These are phyloP conservation scores for Achaetomium macrosporum DNA, from an alignment of 2,329 filamentous ascomycete species.

Conservation along the genomic window DNA sequence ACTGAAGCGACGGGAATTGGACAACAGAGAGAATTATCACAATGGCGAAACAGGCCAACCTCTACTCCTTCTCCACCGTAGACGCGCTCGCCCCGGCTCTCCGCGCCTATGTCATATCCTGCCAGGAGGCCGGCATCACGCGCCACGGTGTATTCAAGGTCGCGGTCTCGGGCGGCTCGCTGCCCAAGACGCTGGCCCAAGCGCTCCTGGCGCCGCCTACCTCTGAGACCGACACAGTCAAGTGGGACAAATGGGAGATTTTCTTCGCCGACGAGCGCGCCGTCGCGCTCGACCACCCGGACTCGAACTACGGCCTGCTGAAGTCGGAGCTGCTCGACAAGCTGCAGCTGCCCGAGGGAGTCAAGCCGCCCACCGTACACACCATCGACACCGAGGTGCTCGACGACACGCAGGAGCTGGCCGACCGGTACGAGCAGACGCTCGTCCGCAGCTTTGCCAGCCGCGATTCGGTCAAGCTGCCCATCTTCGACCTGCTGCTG, in stretches of 20 bases:
- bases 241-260: slow-evolving; percentile 89
- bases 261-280: slow-evolving; percentile 98
- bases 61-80: slow-evolving; percentile 72
- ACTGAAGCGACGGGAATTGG: background rate
- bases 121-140: slow-evolving; percentile 70
- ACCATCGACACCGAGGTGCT: slow-evolving; percentile 63
- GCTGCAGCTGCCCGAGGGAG: slow-evolving; percentile 72
- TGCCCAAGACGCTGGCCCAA: slow-evolving; percentile 81
- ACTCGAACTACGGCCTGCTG: slow-evolving; percentile 89
- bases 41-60: slow-evolving; percentile 58
- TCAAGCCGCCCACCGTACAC: slow-evolving; percentile 66
- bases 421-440: slow-evolving; percentile 86
- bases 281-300: slow-evolving; percentile 82
- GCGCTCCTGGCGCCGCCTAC: slow-evolving; percentile 62
- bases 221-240: slow-evolving; percentile 54
- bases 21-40: slow-evolving; percentile 18
- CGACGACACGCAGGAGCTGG: slow-evolving; percentile 82
- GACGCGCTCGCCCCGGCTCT: slow-evolving; percentile 69
- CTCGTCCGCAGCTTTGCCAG: slow-evolving; percentile 83
- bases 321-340: slow-evolving; percentile 86
- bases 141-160: slow-evolving; percentile 86
- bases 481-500: slow-evolving; percentile 89
- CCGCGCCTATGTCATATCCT: slow-evolving; percentile 74
- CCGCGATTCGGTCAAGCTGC: slow-evolving; percentile 88
- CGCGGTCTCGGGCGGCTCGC: slow-evolving; percentile 86